Conservation (phyloP, 2,329 filamentous ascomycete species). For the Alternaria triticimaculans region DNA sequence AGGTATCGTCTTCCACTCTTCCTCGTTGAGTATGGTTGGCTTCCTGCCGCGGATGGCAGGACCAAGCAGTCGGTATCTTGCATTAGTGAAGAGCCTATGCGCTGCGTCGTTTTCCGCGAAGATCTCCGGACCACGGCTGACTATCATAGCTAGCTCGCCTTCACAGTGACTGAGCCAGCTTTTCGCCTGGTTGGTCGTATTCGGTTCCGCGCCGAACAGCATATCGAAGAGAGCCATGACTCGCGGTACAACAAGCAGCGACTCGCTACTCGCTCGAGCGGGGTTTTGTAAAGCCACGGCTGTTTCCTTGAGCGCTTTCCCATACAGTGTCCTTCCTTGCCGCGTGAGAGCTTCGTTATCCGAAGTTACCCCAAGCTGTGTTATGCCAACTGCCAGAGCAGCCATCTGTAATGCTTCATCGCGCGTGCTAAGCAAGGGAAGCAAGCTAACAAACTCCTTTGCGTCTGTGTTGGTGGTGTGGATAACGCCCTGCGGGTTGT, state of each 20-base stretch:
- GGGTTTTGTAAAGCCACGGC: constrained; percentile 26
- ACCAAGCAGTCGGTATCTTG: constrained; percentile 29
- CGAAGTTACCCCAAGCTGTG: constrained; percentile 27
- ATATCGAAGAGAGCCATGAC: constrained; percentile 36
- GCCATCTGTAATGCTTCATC: constrained; percentile 35
- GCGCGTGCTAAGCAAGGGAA: constrained; percentile 26
- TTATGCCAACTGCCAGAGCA: constrained; percentile 32
- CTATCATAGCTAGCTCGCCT: constrained; percentile 34
- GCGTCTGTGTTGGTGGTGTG: constrained; percentile 10
- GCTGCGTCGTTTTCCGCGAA: constrained; percentile 21
- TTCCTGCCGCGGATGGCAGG: constrained; percentile 46
- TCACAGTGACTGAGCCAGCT: constrained; percentile 40
- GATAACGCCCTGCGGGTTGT: constrained; percentile 18
- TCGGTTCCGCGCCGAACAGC: constrained; percentile 34
- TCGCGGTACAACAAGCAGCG: constrained; percentile 36
- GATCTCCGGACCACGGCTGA: constrained; percentile 25
- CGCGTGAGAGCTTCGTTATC: constrained; percentile 22
- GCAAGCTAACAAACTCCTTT: constrained; percentile 19
- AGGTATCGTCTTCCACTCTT: constrained; percentile 46
- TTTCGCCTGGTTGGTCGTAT: constrained; percentile 26
- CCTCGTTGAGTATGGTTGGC: constrained; percentile 36
- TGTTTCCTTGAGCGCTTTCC: constrained; percentile 32
- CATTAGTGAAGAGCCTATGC: constrained; percentile 32
- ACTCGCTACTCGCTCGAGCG: constrained; percentile 23
- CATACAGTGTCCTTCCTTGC: constrained; percentile 34